Conservation (phyloP, 169 alveolate genomes). For the Eimeria zaria region DNA sequence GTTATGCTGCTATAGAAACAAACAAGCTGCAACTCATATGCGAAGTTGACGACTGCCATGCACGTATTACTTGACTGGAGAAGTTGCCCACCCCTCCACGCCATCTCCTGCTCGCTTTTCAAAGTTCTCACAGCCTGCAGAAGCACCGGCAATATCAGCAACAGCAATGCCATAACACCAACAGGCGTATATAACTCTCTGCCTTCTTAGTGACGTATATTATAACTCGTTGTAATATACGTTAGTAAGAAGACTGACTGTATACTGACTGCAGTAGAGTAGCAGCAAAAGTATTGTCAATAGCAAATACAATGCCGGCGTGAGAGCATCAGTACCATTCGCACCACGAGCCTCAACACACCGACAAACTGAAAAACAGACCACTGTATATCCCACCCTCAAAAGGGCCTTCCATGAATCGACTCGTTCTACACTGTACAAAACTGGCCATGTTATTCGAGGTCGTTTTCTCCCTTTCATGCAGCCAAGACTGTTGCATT, state of each 20-base stretch:
- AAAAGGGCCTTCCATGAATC: not conserved
- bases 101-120: not conserved
- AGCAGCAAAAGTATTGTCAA: not conserved
- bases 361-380: not conserved
- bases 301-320: not conserved
- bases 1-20: not conserved
- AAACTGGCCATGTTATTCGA: not conserved
- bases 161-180: not conserved
- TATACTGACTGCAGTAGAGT: not conserved
- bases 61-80: not conserved
- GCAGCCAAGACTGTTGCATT: not conserved
- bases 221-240: no score
- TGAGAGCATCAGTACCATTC: not conserved
- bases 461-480: not conserved
- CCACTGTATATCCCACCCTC: not conserved
- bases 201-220: no score
- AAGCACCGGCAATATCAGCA: not conserved
- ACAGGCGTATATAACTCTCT: no score
- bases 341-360: not conserved
- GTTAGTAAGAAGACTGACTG: not conserved
- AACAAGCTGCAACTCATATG: not conserved
- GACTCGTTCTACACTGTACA: not conserved
- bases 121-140: not conserved
- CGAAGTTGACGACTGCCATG: not conserved
- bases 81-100: not conserved